Percentiles rank a stretch among this genome's conserved stretches.
Evolutionary conservation across 1,284 basidiomycete genomes (phyloP).

Genomic region (Agroathelia rolfsii): DNA sequence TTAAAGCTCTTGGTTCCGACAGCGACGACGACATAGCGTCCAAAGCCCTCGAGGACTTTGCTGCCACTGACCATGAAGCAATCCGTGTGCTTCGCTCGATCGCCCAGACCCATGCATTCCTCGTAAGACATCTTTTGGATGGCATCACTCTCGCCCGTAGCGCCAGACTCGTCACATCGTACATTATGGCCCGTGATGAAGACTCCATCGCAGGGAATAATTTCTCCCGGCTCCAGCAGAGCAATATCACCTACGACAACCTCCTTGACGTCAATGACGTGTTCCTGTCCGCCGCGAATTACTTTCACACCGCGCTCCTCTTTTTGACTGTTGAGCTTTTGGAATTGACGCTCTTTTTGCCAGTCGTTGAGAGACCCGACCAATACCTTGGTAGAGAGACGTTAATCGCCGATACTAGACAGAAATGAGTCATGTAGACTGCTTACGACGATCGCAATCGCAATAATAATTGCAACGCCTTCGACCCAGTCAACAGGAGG

Average conservation of each 20-base stretch:
- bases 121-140: slow-evolving; percentile 83
- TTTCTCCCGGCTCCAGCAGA: slow-evolving; percentile 89
- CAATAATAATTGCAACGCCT: slow-evolving; percentile 93
- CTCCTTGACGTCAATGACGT: slow-evolving; percentile 77
- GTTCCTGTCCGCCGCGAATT: slow-evolving; percentile 76
- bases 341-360: slow-evolving; percentile 97
- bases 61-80: slow-evolving; percentile 93
- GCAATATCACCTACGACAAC: slow-evolving; percentile 93
- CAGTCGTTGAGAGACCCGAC: slow-evolving; percentile 89
- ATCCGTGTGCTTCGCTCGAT: slow-evolving; percentile 57
- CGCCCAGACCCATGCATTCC: slow-evolving; percentile 50
- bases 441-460: slow-evolving; percentile 72
- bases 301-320: slow-evolving; percentile 92
- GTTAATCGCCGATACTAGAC: slow-evolving; percentile 4
- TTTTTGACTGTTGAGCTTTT: slow-evolving; percentile 87
- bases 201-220: slow-evolving; percentile 91
- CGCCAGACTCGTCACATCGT: slow-evolving; percentile 92
- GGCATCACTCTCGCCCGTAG: slow-evolving; percentile 93
- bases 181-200: slow-evolving; percentile 91
- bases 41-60: slow-evolving; percentile 93
- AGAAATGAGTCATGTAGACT: slow-evolving; percentile 3
- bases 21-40: slow-evolving; percentile 85
- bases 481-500: slow-evolving; percentile 94
- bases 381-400: slow-evolving; percentile 41
- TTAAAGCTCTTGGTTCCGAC: slow-evolving; percentile 92